Conservation (phyloP, 345 rosid genomes). For the Euphorbia lathyris region DNA sequence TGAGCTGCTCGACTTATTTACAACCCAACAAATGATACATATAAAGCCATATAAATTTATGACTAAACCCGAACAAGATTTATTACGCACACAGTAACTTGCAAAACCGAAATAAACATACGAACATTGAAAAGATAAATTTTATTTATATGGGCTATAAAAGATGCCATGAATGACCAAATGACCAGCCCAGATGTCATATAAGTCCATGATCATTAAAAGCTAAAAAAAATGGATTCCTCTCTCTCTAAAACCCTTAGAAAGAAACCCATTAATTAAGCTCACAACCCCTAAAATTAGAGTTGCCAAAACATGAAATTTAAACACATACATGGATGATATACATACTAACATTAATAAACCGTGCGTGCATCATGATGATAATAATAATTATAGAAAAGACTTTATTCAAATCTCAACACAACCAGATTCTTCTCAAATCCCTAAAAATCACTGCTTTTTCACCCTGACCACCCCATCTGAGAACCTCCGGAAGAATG, state of each 20-base stretch:
- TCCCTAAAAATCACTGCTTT: background rate
- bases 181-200: background rate
- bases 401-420: conserved; percentile 22
- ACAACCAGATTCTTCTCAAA: background rate
- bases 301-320: background rate
- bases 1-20: too few relatives aligned
- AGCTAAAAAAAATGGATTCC: background rate
- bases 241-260: conserved; percentile 26
- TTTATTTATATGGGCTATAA: background rate
- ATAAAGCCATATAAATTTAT: too few relatives aligned
- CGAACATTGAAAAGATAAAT: background rate
- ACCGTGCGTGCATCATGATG: background rate
- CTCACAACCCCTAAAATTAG: background rate
- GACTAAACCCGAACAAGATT: too few relatives aligned
- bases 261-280: conserved; percentile 17
- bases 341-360: conserved; percentile 12
- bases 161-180: conserved; percentile 3
- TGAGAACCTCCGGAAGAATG: conserved; percentile 67
- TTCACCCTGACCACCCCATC: conserved; percentile 65
- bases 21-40: too few relatives aligned
- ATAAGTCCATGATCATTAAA: background rate
- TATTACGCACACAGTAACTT: too few relatives aligned
- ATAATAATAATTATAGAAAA: background rate
- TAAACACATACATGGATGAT: conserved; percentile 8
- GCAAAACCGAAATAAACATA: background rate